Evolutionary conservation across 2,329 filamentous ascomycete species (phyloP), one percentile per base, ranked within the genome.

Genomic region (Cladosporium colombiae): DNA sequence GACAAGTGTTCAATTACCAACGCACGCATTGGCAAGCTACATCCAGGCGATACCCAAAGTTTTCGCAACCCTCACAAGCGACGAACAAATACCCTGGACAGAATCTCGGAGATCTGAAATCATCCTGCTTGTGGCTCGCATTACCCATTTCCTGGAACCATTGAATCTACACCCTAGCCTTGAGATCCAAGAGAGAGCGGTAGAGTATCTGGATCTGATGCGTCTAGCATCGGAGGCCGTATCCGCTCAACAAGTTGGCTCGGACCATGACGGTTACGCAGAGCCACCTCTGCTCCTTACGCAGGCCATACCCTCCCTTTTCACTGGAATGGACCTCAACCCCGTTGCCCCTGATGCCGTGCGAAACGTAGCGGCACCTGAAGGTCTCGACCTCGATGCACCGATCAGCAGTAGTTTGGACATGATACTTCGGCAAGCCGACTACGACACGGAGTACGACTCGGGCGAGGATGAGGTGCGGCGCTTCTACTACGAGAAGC

Each of bases 131-230:
- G 88, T 96, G 78, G 90, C 91, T 31, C 88, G 93, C 1, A 88
- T 97, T 7, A 86, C 96, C 23, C 87, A 95, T 75, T 90, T 91
- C 57, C 81, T 97, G 25, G 93, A 98, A 72, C 86, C 89, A 0
- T 79, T 98, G 18, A 88, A 89, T 0, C 83, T 89, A 49, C 92
- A 98, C 76, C 93, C 94, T 0, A 92, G 89, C 72, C 83, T 99
- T 1, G 95, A 99, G 75, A 93, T 99, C 3, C 95, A 99, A 78
- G 95, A 98, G 77, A 88, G 95, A 65, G 90, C 93, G 3, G 93
- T 97, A 1, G 93, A 97, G 75, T 96, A 97, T 72, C 85, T 93
- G 0, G 95, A 99, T 75, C 83, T 98, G 14, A 86, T 98, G 73
- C 92, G 92, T 66, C 83, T 99, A 53, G 92, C 92, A 2, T 88